Evolutionary conservation across 1,284 basidiomycete species (phyloP), one percentile per base, ranked within the genome.

Genomic region (Rhodotorula sp.): DNA sequence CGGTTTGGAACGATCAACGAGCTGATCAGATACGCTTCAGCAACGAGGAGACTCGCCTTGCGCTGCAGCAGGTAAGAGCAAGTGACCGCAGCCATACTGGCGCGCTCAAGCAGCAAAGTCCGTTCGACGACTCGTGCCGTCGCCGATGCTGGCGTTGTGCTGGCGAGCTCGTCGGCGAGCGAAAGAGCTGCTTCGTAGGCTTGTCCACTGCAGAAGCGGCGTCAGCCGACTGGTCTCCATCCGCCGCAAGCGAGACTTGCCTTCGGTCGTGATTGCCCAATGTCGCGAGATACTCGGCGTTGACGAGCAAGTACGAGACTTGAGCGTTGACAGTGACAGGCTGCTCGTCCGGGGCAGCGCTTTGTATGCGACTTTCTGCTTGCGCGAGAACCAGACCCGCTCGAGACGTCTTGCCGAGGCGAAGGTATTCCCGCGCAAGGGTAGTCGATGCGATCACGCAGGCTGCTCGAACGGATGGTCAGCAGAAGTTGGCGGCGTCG

Each of bases 361-460:
- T 83, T 3, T 65, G 82, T 28, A 87, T 80, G 11, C 83, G 75
- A 44, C 82, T 83, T 24, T 86, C 80, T 2, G 85, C 84, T 61
- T 86, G 86, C 15, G 81, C 82, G 75, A 91, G 89, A 22, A 92
- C 84, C 1, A 81, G 79, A 0, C 81, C 82, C 0, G 91, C 91
- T 52, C 88, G 85, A 57, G 85, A 85, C 1, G 82, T 80, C 79
- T 89, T 91, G 4, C 93, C 92, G 1, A 95, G 83, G 56, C 85
- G 85, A 48, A 87, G 81, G 76, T 92, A 92, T 76, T 92, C 89
- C 57, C 86, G 83, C 0, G 89, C 92, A 3, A 94, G 84, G 44
- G 88, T 86, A 2, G 88, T 81, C 1, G 89, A 91, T 2, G 86
- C 81, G 1, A 81, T 79, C 15, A 91, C 82, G 75, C 87, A 90